Evolutionary conservation across 176 grass and related monocot species (phyloP), one percentile per base, ranked within the genome.

Genomic region (Phyllostachys edulis): DNA sequence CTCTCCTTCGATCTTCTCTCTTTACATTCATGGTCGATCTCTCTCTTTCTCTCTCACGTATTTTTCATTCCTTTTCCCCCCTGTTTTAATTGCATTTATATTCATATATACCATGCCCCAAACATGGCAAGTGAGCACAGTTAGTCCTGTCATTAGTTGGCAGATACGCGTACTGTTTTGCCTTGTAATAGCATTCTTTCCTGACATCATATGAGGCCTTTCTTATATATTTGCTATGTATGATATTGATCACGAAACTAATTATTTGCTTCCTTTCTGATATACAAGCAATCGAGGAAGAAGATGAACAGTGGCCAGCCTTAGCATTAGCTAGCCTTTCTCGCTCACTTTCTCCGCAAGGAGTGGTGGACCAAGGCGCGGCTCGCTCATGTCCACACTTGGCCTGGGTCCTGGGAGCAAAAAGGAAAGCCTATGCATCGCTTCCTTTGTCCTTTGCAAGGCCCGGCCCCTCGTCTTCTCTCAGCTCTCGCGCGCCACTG

Each of bases 381-480:
- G 71, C 74, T 80, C 63, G 66, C 50, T 88, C 39, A 75, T 63
- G 60, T 86, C 63, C 59, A 38, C 57, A 62, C 44, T 63, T 56
- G 71, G 50, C 32, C 32, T 2, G 32, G 32, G 32, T 2, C 69
- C 40, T 46, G 63, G 44, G 44, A 73, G 45, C 17, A 63, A 79
- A 92, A 82, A 51, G 76, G 42, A 90, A 90, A 86, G 85, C 63
- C 80, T n/a, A 56, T 82, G 62, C 83, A 62, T 77, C 73, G 65
- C 73, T 80, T 80, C 80, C 46, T 75, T 84, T 87, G 61, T 77
- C 90, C 60, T 41, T 80, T 67, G 23, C 15, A 2, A 50, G 67
- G 75, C 49, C 65, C 59, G 45, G 17, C 27, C 26, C 39, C 13
- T 7, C 55, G 55, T 57, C 55, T 57, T 10, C 75, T 47, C 49